Conservation (phyloP, 2,329 filamentous ascomycete genomes). For the Sclerotiophoma versabilis region DNA sequence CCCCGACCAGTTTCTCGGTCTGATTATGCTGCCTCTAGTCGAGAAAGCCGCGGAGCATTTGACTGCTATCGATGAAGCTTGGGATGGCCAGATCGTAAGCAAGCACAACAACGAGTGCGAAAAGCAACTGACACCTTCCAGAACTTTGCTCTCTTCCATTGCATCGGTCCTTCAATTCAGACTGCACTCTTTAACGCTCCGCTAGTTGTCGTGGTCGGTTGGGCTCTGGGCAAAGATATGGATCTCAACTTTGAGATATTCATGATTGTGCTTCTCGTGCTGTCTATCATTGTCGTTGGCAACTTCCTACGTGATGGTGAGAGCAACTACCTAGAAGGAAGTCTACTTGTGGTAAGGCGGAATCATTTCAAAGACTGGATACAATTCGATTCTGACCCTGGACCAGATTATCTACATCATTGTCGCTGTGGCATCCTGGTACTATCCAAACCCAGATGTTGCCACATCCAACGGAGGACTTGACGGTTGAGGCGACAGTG, state of each 20-base stretch:
- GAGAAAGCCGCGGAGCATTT: constrained; percentile 89
- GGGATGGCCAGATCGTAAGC: constrained; percentile 72
- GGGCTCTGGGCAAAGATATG: constrained; percentile 75
- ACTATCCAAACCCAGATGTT: constrained; percentile 63
- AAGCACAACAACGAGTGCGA: not conserved
- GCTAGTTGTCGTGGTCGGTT: constrained; percentile 81
- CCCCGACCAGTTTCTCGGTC: constrained; percentile 63
- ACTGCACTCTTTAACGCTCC: constrained; percentile 89
- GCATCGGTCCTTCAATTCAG: constrained; percentile 85
- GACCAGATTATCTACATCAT: constrained; percentile 65
- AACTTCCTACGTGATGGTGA: constrained; percentile 88
- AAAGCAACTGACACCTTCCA: constrained; percentile 9
- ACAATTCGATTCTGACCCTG: not conserved
- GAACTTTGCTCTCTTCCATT: constrained; percentile 85
- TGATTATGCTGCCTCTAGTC: constrained; percentile 81
- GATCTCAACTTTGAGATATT: constrained; percentile 88
- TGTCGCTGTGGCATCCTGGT: constrained; percentile 67
- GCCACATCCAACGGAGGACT: constrained; percentile 39
- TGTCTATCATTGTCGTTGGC: constrained; percentile 85
- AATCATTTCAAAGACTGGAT: not conserved
- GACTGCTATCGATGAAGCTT: constrained; percentile 84
- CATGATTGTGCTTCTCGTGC: constrained; percentile 79
- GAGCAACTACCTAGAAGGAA: constrained; percentile 88
- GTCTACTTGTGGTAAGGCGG: constrained; percentile 67
- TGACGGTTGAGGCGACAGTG: not conserved